phyloP scores from a whole-genome alignment of 139 green algal species.

The Chloropicon primus region DNA sequence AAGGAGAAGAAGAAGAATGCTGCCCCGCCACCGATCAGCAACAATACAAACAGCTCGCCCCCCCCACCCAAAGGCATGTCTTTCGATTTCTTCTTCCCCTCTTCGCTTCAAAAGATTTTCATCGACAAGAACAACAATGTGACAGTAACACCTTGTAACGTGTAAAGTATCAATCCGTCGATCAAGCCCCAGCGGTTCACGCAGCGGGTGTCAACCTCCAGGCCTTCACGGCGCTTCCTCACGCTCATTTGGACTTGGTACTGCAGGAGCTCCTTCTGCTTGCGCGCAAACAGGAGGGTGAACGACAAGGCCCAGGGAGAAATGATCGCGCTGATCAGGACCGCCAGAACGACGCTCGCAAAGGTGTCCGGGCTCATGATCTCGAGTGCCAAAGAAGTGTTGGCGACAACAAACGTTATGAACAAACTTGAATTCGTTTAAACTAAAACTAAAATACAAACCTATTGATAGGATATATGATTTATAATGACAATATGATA shows the following conservation, averaged over 20 bases:
- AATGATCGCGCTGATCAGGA: conserved; percentile 8
- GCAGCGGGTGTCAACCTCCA: neutral
- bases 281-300: neutral
- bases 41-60: no score
- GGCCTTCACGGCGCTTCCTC: neutral
- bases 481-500: no score
- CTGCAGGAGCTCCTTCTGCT: neutral
- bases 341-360: conserved; percentile 7
- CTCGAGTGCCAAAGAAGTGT: neutral
- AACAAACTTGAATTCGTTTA: neutral
- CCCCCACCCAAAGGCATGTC: no score
- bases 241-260: neutral
- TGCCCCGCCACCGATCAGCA: no score
- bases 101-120: no score
- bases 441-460: no score
- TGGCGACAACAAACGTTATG: conserved; percentile 11
- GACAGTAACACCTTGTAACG: no score
- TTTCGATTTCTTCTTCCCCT: no score
- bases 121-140: no score
- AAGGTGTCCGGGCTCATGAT: neutral
- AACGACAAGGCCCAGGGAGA: neutral
- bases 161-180: neutral
- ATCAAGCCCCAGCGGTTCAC: neutral
- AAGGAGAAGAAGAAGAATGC: neutral
- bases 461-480: no score